Percentiles rank a stretch among this genome's conserved stretches.
Evolutionary conservation across 768 basidiomycete species (phyloP).

Genomic region (Gyrodon lividus): DNA sequence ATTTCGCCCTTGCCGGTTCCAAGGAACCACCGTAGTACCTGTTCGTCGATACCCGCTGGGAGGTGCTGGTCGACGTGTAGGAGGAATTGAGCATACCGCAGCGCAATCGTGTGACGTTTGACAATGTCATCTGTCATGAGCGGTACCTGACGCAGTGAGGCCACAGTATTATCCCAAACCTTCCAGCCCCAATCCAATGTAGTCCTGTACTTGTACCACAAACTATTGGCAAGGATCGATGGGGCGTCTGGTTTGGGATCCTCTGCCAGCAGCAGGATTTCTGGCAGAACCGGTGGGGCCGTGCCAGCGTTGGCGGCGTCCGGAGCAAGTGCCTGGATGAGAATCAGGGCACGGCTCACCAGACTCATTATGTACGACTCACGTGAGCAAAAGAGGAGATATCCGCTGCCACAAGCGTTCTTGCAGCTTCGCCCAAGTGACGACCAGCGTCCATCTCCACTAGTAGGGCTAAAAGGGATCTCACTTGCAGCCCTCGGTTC

Average conservation of each 20-base stretch:
- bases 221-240: constrained; percentile 66
- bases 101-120: constrained; percentile 50
- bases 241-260: constrained; percentile 61
- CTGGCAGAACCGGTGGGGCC: constrained; percentile 47
- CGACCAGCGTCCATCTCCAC: constrained; percentile 63
- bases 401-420: constrained; percentile 61
- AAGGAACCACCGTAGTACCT: constrained; percentile 70
- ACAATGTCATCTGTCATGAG: constrained; percentile 48
- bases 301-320: constrained; percentile 31
- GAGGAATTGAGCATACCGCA: constrained; percentile 70
- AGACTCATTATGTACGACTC: constrained; percentile 17
- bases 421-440: constrained; percentile 52
- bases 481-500: constrained; percentile 61
- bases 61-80: constrained; percentile 75
- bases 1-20: constrained; percentile 68
- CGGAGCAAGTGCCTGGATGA: constrained; percentile 41
- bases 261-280: constrained; percentile 64
- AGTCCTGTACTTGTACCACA: constrained; percentile 83
- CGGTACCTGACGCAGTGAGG: constrained; percentile 69
- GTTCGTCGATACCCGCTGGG: constrained; percentile 67
- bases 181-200: constrained; percentile 76
- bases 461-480: constrained; percentile 59
- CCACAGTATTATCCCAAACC: constrained; percentile 81
- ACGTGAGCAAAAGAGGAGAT: constrained; percentile 63
- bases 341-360: neutral